Evolutionary conservation across 768 basidiomycete genomes (phyloP), one percentile per base, ranked within the genome.

Genomic region (Holtermannia corniformis): DNA sequence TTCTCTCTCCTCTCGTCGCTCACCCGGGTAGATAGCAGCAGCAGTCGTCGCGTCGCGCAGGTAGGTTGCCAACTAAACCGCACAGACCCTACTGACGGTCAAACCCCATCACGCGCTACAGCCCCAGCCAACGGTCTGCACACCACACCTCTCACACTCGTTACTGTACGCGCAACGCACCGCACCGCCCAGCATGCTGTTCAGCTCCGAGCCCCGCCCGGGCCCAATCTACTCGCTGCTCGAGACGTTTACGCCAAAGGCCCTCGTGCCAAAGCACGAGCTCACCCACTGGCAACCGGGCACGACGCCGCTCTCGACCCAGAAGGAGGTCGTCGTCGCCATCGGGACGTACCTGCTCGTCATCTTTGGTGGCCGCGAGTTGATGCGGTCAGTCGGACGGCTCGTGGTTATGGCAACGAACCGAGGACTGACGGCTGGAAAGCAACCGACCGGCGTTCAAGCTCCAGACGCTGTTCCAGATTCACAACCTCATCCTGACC

Each of bases 401-500:
- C n/a, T n/a, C n/a, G n/a, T 44, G 21, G 51, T 19, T 3, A 24
- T 26, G 23, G n/a, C 13, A 21, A 16, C 13, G 16, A 20, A 47
- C 20, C 46, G 19, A 47, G 25, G 4, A 5, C 46, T n/a, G n/a
- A n/a, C n/a, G n/a, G 19, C 46, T 21, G 21, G 19, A 26, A n/a
- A 52, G 51, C 32, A 54, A 49, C 43, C 66, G 71, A 63, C 63
- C 67, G 53, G 32, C 68, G 55, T 67, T 74, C 75, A 73, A 74
- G 75, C 82, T 95, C 65, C 87, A 83, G 56, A 72, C 78, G 53
- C 78, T 89, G 52, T 96, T 96, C 76, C 87, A 89, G 68, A 57
- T 75, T 40, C 95, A 99, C 76, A 99, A 99, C 72, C 76, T 89
- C 56, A 74, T 95, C 72, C 80, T 99, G 57, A 87, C 87, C 57